Conservation (phyloP, 2,329 filamentous ascomycete genomes). For the Diaporthe sp. region DNA sequence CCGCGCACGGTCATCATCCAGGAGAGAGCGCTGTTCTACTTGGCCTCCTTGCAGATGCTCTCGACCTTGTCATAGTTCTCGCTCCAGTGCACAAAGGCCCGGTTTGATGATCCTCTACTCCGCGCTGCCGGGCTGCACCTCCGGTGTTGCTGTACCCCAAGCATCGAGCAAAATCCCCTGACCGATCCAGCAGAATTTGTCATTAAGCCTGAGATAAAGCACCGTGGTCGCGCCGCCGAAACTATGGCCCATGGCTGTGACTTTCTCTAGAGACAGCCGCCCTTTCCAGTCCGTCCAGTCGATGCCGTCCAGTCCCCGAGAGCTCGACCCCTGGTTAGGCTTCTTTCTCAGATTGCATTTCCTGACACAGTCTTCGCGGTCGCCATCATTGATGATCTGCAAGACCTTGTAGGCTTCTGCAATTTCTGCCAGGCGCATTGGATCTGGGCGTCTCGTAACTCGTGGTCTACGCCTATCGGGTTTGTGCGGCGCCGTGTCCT, state of each 20-base stretch:
- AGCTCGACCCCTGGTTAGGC: slow-evolving; percentile 71
- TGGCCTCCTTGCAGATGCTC: slow-evolving; percentile 69
- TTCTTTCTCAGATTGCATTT: slow-evolving; percentile 68
- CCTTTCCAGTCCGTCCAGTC: slow-evolving; percentile 70
- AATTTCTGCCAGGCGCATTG: slow-evolving; percentile 75
- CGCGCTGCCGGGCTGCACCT: slow-evolving; percentile 56
- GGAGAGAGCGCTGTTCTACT: slow-evolving; percentile 58
- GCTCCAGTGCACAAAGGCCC: slow-evolving; percentile 78
- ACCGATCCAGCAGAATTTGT: slow-evolving; percentile 69
- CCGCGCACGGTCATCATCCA: slow-evolving; percentile 70
- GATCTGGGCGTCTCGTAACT: slow-evolving; percentile 73
- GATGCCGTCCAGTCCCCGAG: slow-evolving; percentile 68
- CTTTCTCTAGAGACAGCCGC: slow-evolving; percentile 67
- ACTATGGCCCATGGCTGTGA: slow-evolving; percentile 75
- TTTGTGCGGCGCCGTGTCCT: slow-evolving; percentile 69
- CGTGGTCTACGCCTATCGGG: slow-evolving; percentile 70
- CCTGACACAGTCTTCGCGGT: slow-evolving; percentile 62
- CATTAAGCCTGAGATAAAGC: slow-evolving; percentile 68
- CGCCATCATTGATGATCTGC: slow-evolving; percentile 66
- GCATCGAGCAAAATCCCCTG: slow-evolving; percentile 78
- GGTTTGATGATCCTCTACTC: slow-evolving; percentile 61
- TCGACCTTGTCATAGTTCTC: slow-evolving; percentile 72
- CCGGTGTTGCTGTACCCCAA: slow-evolving; percentile 69
- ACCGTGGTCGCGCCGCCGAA: slow-evolving; percentile 77
- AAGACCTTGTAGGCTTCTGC: slow-evolving; percentile 73